Evolutionary conservation across 2,329 filamentous ascomycete genomes (phyloP), one percentile per base, ranked within the genome.

Genomic region (Trichothecium roseum): DNA sequence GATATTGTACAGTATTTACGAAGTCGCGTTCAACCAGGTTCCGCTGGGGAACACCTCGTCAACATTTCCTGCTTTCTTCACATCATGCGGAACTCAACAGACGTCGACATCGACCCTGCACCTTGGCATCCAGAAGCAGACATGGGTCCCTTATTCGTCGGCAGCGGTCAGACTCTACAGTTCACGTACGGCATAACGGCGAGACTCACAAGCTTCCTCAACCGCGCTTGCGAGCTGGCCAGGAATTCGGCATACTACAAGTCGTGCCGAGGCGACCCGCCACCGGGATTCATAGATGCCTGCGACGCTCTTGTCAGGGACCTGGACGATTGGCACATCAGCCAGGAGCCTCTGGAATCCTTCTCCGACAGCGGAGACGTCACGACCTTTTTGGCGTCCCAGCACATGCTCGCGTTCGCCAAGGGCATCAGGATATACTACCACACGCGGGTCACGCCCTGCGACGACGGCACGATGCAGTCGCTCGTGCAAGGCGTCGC

Each of bases 351-450:
- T 3, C 15, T 38, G 18, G 10, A 7, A 15, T 35, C 36, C 7
- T 35, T 38, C 17, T 34, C 34, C 8, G 20, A 12, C 12, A 26
- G 30, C 28, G 31, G 31, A 10, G 15, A 31, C 9, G 28, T 37
- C 18, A 40, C 38, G 2, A 13, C 20, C 8, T 28, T 40, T 2
- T 26, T 40, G 8, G 32, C 32, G 12, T 34, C 30, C 4, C 37
- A 40, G 31, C 38, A 40, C 28, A 35, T 40, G 12, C 28, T 31
- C n/a, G 38, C 38, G 10, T 40, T 40, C 37, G 38, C 38, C 0
- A 10, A 18, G 13, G 31, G 35, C 28, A 40, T 40, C 20, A 30
- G 32, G 13, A 40, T 40, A 13, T 40, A 30, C n/a, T 34, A 34
- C 18, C 31, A 40, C 31, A 37, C 38, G 14, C 26, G 38, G 4